phyloP scores from a whole-genome alignment of 345 rosid genomes.

The Eucalyptus sp. region DNA sequence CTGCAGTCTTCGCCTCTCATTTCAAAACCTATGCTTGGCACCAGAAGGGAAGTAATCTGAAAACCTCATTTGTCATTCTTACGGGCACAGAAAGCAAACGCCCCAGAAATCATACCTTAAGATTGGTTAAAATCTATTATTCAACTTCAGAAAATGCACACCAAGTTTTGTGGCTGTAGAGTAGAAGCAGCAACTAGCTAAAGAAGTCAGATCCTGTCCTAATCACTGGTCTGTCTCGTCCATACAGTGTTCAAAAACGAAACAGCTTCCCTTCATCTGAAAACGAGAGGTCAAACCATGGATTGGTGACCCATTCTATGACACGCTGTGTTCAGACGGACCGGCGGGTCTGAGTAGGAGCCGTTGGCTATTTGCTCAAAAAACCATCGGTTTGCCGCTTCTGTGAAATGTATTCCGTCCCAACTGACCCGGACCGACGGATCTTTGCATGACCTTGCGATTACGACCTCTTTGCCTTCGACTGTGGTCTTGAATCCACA shows the following conservation, averaged over 20 bases:
- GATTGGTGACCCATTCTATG: not conserved
- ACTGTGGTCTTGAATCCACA: constrained; percentile 38
- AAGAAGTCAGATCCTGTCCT: not conserved
- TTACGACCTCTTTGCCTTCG: constrained; percentile 32
- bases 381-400: constrained; percentile 60
- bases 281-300: not conserved
- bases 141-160: not conserved
- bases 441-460: constrained; percentile 42
- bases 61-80: not conserved
- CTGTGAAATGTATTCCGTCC: constrained; percentile 73
- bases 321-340: constrained; percentile 38
- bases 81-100: not conserved
- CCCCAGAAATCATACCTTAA: not conserved
- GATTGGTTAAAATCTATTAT: not conserved
- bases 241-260: not conserved
- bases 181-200: not conserved
- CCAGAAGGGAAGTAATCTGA: not conserved
- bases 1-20: not conserved
- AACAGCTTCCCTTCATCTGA: not conserved
- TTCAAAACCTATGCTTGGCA: not conserved
- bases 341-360: constrained; percentile 39
- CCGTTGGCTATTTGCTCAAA: constrained; percentile 30
- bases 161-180: not conserved
- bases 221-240: not conserved
- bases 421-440: constrained; percentile 40